Evolutionary conservation across 768 basidiomycete species (phyloP).

Genomic region (Mycena leptocephala): DNA sequence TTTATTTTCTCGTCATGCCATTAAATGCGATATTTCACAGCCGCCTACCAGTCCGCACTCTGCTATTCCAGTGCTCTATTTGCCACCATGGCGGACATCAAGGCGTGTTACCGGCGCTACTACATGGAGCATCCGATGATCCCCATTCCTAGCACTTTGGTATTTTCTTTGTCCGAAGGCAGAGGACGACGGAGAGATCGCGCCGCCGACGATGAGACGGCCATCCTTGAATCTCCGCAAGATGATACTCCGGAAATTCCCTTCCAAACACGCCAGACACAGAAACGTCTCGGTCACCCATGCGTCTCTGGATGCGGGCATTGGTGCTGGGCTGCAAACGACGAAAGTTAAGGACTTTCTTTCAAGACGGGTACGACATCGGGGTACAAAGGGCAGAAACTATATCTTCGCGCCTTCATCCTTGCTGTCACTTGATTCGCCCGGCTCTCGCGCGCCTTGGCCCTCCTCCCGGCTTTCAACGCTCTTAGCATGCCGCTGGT

Average conservation of each 20-base stretch:
- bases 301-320: constrained; percentile 91
- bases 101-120: constrained; percentile 80
- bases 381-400: neutral
- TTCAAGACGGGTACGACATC: neutral
- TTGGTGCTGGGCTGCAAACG: constrained; percentile 77
- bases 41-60: constrained; percentile 81
- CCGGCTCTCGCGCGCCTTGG: neutral
- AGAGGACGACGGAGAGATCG: constrained; percentile 35
- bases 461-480: neutral
- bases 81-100: constrained; percentile 90
- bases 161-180: constrained; percentile 27
- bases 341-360: constrained; percentile 15
- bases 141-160: constrained; percentile 55
- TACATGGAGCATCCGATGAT: constrained; percentile 75
- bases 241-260: constrained; percentile 40
- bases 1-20: neutral
- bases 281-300: constrained; percentile 66
- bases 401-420: neutral
- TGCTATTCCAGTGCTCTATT: constrained; percentile 82
- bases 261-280: constrained; percentile 20
- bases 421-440: neutral
- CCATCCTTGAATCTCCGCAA: constrained; percentile 25
- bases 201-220: constrained; percentile 44
- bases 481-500: constrained; percentile 1
- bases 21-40: constrained; percentile 54